Percentiles rank a stretch among this genome's conserved stretches.
Evolutionary conservation across 164 flowering plant species (phyloP).

Genomic region (Cinnamomum micranthum): DNA sequence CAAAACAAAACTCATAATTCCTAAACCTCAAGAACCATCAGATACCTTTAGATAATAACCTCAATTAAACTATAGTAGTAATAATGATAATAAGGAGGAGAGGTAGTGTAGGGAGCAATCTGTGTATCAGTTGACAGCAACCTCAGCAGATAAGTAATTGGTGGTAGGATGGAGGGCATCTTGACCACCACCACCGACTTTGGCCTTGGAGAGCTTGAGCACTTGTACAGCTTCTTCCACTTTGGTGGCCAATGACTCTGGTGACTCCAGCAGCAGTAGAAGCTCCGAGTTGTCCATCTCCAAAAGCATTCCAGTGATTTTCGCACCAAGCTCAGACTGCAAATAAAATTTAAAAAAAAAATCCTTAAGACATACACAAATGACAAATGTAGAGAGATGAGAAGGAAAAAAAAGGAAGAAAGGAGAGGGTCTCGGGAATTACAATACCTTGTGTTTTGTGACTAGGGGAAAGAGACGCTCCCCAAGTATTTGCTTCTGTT

Average conservation of each 20-base stretch:
- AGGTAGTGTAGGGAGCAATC: no score
- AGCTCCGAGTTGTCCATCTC: slow-evolving; percentile 91
- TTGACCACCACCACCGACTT: slow-evolving; percentile 33
- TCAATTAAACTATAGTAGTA: no score
- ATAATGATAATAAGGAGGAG: no score
- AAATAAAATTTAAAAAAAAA: neutral
- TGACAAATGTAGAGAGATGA: neutral
- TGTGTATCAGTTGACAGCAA: slow-evolving; percentile 45
- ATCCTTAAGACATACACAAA: neutral
- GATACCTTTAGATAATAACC: no score
- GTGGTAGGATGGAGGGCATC: slow-evolving; percentile 36
- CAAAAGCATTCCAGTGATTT: slow-evolving; percentile 87
- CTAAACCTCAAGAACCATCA: no score
- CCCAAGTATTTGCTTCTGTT: slow-evolving; percentile 77
- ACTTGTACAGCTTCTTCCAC: slow-evolving; percentile 83
- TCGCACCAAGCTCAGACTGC: slow-evolving; percentile 74
- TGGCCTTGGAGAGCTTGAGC: slow-evolving; percentile 55
- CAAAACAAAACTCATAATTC: no score
- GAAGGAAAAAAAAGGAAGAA: neutral
- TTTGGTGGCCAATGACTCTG: slow-evolving; percentile 62
- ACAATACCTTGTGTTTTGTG: slow-evolving; percentile 50
- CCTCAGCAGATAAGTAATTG: slow-evolving; percentile 50
- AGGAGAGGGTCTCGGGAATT: neutral
- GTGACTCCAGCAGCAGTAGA: slow-evolving; percentile 70
- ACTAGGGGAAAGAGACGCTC: slow-evolving; percentile 78